These are phyloP conservation scores for Aspergillus egyptiacus DNA, from an alignment of 495 filamentous ascomycete species.

Conservation along the genomic window DNA sequence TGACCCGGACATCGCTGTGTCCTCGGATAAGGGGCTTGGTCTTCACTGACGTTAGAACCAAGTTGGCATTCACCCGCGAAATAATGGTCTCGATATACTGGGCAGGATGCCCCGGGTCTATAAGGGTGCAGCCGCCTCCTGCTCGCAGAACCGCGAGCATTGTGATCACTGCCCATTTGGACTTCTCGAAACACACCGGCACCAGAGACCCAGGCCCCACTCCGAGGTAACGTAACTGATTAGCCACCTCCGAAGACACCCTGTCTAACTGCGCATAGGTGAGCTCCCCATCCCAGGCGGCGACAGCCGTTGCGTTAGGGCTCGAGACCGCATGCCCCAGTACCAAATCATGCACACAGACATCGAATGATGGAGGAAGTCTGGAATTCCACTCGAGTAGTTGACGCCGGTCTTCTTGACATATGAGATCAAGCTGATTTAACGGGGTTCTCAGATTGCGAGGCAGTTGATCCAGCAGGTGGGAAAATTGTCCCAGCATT, in stretches of 20 bases:
- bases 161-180: neutral
- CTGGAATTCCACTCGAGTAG: neutral
- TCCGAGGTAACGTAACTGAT: neutral
- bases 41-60: too few relatives aligned
- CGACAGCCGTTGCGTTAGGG: slow-evolving; percentile 10
- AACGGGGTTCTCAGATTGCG: too few relatives aligned
- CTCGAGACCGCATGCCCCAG: neutral
- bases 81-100: slow-evolving; percentile 12
- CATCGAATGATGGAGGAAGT: neutral
- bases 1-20: too few relatives aligned
- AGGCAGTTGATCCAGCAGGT: too few relatives aligned
- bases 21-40: too few relatives aligned
- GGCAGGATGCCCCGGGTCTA: neutral
- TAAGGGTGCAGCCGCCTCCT: neutral
- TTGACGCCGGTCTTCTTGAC: too few relatives aligned
- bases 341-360: neutral
- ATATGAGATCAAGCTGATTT: too few relatives aligned
- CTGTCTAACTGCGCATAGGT: slow-evolving; percentile 10
- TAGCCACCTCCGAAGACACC: too few relatives aligned
- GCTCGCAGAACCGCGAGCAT: neutral
- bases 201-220: neutral
- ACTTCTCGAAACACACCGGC: neutral
- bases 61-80: too few relatives aligned
- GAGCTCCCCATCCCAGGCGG: slow-evolving; percentile 18
- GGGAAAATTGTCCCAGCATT: too few relatives aligned